A percentile compares a stretch with the other conserved stretches of the same genome.
These are phyloP conservation scores for Fusarium temperatum DNA, from an alignment of 2,329 filamentous ascomycete species.

Conservation along the genomic window DNA sequence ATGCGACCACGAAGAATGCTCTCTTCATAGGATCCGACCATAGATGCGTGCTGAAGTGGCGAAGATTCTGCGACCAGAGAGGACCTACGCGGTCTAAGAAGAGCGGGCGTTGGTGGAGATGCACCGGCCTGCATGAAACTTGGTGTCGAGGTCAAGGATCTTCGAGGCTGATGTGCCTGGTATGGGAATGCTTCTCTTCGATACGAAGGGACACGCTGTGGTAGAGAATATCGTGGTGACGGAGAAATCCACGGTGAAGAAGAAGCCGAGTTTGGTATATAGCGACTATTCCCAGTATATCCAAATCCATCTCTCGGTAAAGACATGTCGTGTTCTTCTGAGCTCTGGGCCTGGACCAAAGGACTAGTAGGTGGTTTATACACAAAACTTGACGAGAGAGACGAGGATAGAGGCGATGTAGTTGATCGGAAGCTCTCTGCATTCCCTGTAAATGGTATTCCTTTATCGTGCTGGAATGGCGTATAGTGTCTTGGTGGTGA, in stretches of 20 bases:
- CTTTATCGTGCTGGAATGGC: slow-evolving; percentile 55
- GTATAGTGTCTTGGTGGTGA: slow-evolving; percentile 64
- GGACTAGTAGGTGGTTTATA: slow-evolving; percentile 93
- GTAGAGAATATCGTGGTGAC: slow-evolving; percentile 44
- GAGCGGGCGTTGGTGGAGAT: slow-evolving; percentile 60
- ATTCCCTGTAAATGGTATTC: slow-evolving; percentile 44
- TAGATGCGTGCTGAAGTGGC: slow-evolving; percentile 86
- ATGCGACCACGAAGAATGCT: slow-evolving; percentile 94
- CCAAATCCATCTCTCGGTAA: slow-evolving; percentile 62
- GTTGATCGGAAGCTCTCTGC: slow-evolving; percentile 53
- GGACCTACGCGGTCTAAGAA: slow-evolving; percentile 67
- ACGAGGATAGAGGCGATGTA: slow-evolving; percentile 73
- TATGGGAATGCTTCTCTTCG: slow-evolving; percentile 73
- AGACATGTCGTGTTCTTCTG: slow-evolving; percentile 73
- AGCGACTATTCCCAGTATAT: slow-evolving; percentile 64
- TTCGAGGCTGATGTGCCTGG: slow-evolving; percentile 80
- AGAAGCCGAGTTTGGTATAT: slow-evolving; percentile 75
- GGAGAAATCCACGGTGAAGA: slow-evolving; percentile 55
- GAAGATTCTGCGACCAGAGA: slow-evolving; percentile 80
- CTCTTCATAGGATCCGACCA: slow-evolving; percentile 98
- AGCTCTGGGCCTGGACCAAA: slow-evolving; percentile 87
- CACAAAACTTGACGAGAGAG: slow-evolving; percentile 80
- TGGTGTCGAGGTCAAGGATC: slow-evolving; percentile 73
- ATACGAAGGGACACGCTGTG: slow-evolving; percentile 46
- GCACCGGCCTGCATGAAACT: slow-evolving; percentile 48